Conservation (phyloP, 1,284 basidiomycete genomes). For the Ganoderma lucidum region DNA sequence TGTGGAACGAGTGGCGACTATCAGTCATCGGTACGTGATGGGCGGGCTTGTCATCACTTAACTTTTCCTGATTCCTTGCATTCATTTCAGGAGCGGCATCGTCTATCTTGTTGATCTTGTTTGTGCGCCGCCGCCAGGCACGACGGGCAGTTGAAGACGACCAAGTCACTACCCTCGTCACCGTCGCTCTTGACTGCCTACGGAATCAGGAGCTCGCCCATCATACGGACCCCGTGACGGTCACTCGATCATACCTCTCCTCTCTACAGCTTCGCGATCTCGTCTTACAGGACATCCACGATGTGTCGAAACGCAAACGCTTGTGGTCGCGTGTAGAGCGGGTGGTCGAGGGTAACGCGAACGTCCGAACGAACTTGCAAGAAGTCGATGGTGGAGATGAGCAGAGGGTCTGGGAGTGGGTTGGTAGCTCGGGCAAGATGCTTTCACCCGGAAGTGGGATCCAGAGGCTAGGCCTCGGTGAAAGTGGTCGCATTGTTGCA, state of each 20-base stretch:
- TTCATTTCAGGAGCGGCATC: conserved; percentile 26
- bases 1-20: conserved; percentile 75
- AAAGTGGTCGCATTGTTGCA: conserved; percentile 36
- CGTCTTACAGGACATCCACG: conserved; percentile 85
- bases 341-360: conserved; percentile 93
- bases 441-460: conserved; percentile 29
- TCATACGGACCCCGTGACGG: conserved; percentile 84
- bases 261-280: conserved; percentile 93
- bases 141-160: conserved; percentile 69
- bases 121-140: conserved; percentile 50
- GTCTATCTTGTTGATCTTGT: conserved; percentile 37
- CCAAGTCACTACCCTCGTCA: conserved; percentile 80
- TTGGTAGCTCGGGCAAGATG: conserved; percentile 58
- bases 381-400: conserved; percentile 92
- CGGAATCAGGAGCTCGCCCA: conserved; percentile 89
- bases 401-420: conserved; percentile 85
- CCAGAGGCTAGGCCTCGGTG: conserved; percentile 34
- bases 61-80: conserved; percentile 9
- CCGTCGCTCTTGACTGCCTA: conserved; percentile 81
- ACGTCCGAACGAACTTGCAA: conserved; percentile 89
- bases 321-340: conserved; percentile 90
- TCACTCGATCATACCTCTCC: conserved; percentile 84
- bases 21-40: conserved; percentile 68
- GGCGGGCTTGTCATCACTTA: conserved; percentile 16
- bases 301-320: conserved; percentile 68